These are phyloP conservation scores for Phytophthora hibernalis DNA, from an alignment of 352 stramenopile genomes.

Conservation along the genomic window DNA sequence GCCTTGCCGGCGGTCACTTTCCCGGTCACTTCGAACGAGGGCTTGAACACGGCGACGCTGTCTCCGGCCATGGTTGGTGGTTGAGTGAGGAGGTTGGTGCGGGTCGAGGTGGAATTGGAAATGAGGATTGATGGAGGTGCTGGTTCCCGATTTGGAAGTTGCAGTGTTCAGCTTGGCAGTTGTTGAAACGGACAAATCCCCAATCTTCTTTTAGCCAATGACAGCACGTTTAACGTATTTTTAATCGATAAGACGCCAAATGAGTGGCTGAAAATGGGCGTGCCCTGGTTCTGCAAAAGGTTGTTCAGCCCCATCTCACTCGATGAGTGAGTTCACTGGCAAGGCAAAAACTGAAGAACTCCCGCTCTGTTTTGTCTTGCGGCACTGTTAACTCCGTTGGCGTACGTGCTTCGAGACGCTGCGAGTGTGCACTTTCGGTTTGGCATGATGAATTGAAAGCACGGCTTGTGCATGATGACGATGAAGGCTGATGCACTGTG, in stretches of 20 bases:
- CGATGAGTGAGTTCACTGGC: slow-evolving; percentile 5
- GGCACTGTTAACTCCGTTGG: background rate
- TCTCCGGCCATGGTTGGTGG: slow-evolving; percentile 21
- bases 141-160: background rate
- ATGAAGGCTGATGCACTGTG: too few species aligned
- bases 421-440: too few species aligned
- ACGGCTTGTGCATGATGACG: too few species aligned
- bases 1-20: slow-evolving; percentile 60
- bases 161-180: background rate
- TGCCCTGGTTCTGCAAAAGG: background rate
- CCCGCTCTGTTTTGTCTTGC: background rate
- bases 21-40: slow-evolving; percentile 41
- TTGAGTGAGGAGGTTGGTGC: background rate
- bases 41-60: slow-evolving; percentile 6
- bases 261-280: slow-evolving; percentile 1
- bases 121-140: too few species aligned
- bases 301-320: background rate
- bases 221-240: background rate
- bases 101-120: background rate
- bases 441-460: too few species aligned
- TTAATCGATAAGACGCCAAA: background rate
- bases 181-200: background rate
- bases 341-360: slow-evolving; percentile 6
- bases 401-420: background rate
- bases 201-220: background rate